Evolutionary conservation across 768 basidiomycete species (phyloP), one percentile per base, ranked within the genome.

Genomic region (Agrocybe praecox): DNA sequence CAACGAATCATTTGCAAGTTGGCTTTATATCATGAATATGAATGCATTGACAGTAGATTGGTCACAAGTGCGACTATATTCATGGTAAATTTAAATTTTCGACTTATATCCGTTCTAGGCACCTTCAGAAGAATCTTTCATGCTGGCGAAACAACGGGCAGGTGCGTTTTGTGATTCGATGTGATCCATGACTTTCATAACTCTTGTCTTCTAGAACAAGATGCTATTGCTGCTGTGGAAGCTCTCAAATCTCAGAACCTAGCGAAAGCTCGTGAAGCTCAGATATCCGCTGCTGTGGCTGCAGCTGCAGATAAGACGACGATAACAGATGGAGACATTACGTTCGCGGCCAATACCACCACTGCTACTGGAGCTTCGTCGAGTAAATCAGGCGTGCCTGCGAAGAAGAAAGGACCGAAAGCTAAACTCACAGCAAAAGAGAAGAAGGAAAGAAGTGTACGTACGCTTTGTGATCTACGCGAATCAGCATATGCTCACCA

Each of bases 31-130:
- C 21, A 88, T 96, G 85, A 89, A 92, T 67, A 96, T 98, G 93
- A 94, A 96, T 67, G 87, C 93, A 2, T 81, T 96, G 55, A 94
- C 94, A n/a, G 87, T 87, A 0, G 95, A 97, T 68, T 97, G 94
- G 94, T 86, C 84, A 0, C 89, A 95, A 80, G 93, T 88, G 59
- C 56, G 79, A 59, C 2, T 63, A 24, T 32, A 29, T 29, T 22
- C 40, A 6, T 46, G 6, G 22, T 17, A 19, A 8, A 8, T 15
- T 17, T 17, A 12, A 32, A n/a, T n/a, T 60, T 64, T 50, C 66
- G 62, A 17, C 15, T 52, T 19, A 53, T 42, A 14, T 6, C 12
- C 14, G 21, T 14, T 56, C 26, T 23, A 89, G 88, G 84, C 85
- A 21, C 87, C 88, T 0, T 79, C 78, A 6, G 78, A 83, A 46